phyloP scores from a whole-genome alignment of 306 rosid species.

The Ormosia emarginata region DNA sequence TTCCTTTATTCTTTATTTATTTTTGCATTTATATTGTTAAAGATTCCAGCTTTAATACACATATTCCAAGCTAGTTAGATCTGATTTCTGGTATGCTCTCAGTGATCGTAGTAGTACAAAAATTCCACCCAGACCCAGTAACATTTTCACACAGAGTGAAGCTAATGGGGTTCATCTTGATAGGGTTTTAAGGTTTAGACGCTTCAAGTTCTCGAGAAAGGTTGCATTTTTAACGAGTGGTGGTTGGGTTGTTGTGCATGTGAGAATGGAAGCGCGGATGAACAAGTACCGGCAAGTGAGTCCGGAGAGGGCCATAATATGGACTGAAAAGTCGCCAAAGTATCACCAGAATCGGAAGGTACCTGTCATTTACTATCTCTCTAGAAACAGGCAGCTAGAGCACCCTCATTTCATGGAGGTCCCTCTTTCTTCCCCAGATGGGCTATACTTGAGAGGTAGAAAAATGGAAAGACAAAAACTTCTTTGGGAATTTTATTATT shows the following conservation, averaged over 20 bases:
- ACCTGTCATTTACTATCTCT: slow-evolving; percentile 82
- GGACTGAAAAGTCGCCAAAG: slow-evolving; percentile 95
- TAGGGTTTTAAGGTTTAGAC: not conserved
- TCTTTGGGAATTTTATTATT: not conserved
- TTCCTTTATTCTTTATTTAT: not conserved
- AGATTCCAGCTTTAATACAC: not conserved
- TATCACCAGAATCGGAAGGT: slow-evolving; percentile 82
- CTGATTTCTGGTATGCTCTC: slow-evolving; percentile 19
- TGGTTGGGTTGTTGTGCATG: slow-evolving; percentile 30
- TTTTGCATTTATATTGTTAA: slow-evolving; percentile 13
- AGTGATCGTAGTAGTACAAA: not conserved
- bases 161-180: slow-evolving; percentile 21
- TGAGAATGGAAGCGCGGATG: slow-evolving; percentile 69
- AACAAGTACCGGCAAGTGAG: slow-evolving; percentile 82
- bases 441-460: slow-evolving; percentile 81
- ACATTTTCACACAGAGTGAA: not conserved
- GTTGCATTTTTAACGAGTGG: not conserved
- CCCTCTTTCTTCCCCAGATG: slow-evolving; percentile 70
- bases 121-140: not conserved
- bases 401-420: slow-evolving; percentile 99
- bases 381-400: slow-evolving; percentile 82
- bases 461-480: not conserved
- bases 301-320: slow-evolving; percentile 91
- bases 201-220: not conserved
- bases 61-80: slow-evolving; percentile 22